Percentiles rank a stretch among this genome's conserved stretches.
Evolutionary conservation across 768 basidiomycete genomes (phyloP).

Genomic region (Boletus insuetus): DNA sequence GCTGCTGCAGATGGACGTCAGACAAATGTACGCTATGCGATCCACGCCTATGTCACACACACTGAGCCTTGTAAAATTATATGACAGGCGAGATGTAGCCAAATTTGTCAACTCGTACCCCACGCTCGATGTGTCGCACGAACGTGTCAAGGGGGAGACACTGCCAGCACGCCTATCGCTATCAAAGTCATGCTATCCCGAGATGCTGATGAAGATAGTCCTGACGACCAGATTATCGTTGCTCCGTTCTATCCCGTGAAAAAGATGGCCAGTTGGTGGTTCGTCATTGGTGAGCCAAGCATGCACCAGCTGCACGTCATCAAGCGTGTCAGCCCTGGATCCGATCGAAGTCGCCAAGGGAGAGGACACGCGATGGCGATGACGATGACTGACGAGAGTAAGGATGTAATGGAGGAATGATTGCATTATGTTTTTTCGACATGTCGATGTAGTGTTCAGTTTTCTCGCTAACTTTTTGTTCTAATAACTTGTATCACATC

Average conservation of each 20-base stretch:
- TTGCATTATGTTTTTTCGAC: not conserved
- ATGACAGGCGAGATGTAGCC: constrained; percentile 83
- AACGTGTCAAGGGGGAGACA: constrained; percentile 84
- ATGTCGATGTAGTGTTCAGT: not conserved
- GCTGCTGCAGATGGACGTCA: constrained; percentile 78
- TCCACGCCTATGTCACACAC: not conserved
- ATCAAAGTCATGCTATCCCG: constrained; percentile 77
- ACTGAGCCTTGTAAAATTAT: not conserved
- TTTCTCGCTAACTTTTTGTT: not conserved
- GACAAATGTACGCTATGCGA: constrained; percentile 69
- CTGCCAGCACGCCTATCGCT: constrained; percentile 78
- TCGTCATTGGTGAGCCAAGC: constrained; percentile 84
- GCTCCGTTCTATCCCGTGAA: constrained; percentile 90
- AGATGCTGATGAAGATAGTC: constrained; percentile 77
- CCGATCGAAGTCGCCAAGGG: constrained; percentile 87
- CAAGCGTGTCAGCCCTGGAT: constrained; percentile 83
- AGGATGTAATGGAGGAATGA: constrained; percentile 53
- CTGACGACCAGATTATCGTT: constrained; percentile 78
- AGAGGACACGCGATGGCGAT: constrained; percentile 71
- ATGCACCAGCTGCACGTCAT: constrained; percentile 79
- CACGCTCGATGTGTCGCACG: constrained; percentile 86
- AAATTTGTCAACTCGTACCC: constrained; percentile 96
- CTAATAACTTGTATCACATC: too few relatives aligned
- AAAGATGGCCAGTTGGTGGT: constrained; percentile 97
- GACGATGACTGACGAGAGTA: constrained; percentile 57